A percentile compares a stretch with the other conserved stretches of the same genome.
Evolutionary conservation across 306 rosid species (phyloP).

Genomic region (Citrullus mucosospermus): DNA sequence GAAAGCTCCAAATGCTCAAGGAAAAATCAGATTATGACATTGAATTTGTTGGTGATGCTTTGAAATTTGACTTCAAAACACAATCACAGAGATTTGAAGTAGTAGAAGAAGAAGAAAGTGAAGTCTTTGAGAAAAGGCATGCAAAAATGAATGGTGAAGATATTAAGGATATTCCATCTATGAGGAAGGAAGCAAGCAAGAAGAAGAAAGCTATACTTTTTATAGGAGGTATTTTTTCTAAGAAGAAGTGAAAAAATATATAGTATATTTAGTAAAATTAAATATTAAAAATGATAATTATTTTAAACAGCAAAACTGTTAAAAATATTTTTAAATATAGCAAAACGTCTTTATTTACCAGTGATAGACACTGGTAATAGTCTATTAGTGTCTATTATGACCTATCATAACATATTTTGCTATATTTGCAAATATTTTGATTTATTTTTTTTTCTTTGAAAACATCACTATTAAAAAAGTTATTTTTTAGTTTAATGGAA

Average conservation of each 20-base stretch:
- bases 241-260: constrained; percentile 14
- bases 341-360: too few relatives aligned
- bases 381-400: too few relatives aligned
- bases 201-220: constrained; percentile 46
- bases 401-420: too few relatives aligned
- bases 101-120: constrained; percentile 19
- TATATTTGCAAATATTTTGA: too few relatives aligned
- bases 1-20: constrained; percentile 46
- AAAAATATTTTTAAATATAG: too few relatives aligned
- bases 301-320: neutral
- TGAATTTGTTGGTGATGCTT: constrained; percentile 35
- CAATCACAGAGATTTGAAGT: constrained; percentile 5
- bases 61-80: constrained; percentile 22
- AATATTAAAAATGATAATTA: too few relatives aligned
- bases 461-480: too few relatives aligned
- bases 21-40: constrained; percentile 25
- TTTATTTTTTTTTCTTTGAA: too few relatives aligned
- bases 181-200: constrained; percentile 35
- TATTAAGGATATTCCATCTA: constrained; percentile 59
- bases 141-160: constrained; percentile 38
- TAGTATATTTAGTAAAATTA: neutral
- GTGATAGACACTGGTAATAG: too few relatives aligned
- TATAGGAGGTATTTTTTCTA: constrained; percentile 52
- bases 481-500: too few relatives aligned
- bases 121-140: constrained; percentile 66